Base-by-base conservation (phyloP, 768 basidiomycete genomes). In the Daedalea quercina region DNA sequence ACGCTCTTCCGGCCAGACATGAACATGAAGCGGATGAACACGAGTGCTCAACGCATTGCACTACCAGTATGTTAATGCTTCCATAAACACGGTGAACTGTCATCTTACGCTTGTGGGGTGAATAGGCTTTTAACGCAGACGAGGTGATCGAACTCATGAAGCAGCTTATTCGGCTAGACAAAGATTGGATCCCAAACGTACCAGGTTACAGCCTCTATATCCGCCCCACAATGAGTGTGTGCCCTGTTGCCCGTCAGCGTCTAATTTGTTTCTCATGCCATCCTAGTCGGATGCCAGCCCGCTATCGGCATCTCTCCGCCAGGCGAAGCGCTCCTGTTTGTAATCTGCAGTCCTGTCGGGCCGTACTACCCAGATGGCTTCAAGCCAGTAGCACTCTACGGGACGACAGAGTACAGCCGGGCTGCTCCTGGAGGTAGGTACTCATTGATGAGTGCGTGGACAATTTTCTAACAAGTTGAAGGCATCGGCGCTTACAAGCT, bases 1-100 rank as follows among this genome's bases (percentile, higher is more conserved):
- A 81, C 86, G 17, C 70, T 97, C 58, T 97, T 97, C 78, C 76
- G 94, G 43, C 95, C 94, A 2, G 91, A 96, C 70, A 90, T 91
- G 90, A 96, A 97, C 72, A 95, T 97, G 93, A 84, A 84, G 63
- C 84, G 94, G 24, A 94, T 98, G 93, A 92, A 91, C 71, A 78
- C 59, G 44, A 90, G 87, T 62, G 94, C 94, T 13, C 59, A 70
- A 23, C 81, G 94, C 40, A 74, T 92, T 50, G 90, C 87, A 19
- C 66, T 91, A 44, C 89, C 89, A 9, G 88, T 88, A 55, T 52
- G 81, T 69, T 9, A 22, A 23, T 41, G 42, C 25, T 22, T 42
- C 13, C 9, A 23, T 46, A 31, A 11, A 23, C 20, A 53, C 51
- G 54, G 19, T 28, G 45, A 45, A 44, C 11, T 3, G 9, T 35